Base-by-base conservation (phyloP, 2,329 filamentous ascomycete species). In the Penicillium sp. region DNA sequence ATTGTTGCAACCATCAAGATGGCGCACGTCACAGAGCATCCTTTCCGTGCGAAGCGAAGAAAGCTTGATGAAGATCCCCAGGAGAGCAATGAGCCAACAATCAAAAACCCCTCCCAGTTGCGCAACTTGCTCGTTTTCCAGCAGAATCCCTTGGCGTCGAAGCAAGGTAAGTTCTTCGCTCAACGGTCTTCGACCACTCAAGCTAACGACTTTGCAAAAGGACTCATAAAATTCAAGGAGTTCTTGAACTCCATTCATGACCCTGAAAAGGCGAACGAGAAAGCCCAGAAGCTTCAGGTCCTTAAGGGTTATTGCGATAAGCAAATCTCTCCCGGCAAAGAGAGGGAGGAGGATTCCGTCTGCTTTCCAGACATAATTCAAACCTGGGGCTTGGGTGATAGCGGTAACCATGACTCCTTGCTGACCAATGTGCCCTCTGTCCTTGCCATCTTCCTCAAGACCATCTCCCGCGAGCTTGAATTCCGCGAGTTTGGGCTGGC, bases 361-460 rank as follows among this genome's bases (percentile, higher is more conserved):
- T 90, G 86, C 61, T 81, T 97, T 28, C 76, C 81, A 2, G 90
- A 96, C 63, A 76, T 97, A 36, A 88, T 95, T 74, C 88, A 95
- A 63, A 90, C 86, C 53, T 97, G 93, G 93, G 85, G 85, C 44
- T 91, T 89, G 74, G 91, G 89, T 4, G 85, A 85, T 28, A 86
- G 89, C 68, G 84, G 85, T 59, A 90, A 89, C 67, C 88, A 92
- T 61, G 91, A 96, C 53, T 83, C 85, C 49, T 77, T 96, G 53
- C 81, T 94, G 67, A 93, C 91, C 1, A 84, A 89, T 7, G 85
- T 94, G 3, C 85, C 88, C 1, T 89, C 93, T 1, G 86, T 91
- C 7, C 76, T 99, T 28, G 89, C 90, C 1, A 80, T 96, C 18
- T 81, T 97, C 42, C 77, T 97, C 33, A 90, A 87, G 70, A 83